These are phyloP conservation scores for Phytophthora pinifolia DNA, from an alignment of 352 stramenopile species.

Conservation along the genomic window DNA sequence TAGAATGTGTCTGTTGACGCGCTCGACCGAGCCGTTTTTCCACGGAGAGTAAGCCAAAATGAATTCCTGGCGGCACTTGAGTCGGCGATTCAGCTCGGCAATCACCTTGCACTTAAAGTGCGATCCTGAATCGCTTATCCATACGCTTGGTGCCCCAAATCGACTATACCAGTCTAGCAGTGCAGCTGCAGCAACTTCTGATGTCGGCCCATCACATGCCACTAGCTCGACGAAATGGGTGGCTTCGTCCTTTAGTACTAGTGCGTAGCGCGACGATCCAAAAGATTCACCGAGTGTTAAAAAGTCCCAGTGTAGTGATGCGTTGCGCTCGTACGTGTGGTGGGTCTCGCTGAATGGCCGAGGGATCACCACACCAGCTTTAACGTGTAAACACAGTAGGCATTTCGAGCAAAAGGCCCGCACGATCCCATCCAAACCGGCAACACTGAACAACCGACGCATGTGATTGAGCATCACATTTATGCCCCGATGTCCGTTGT, in stretches of 20 bases:
- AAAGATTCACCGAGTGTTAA: conserved; percentile 12
- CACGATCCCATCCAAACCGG: conserved; percentile 3
- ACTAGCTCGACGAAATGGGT: conserved; percentile 11
- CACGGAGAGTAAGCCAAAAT: neutral
- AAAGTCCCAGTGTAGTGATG: conserved; percentile 12
- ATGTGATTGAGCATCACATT: conserved; percentile 16
- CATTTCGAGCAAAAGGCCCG: conserved; percentile 11
- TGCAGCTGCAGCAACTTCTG: neutral
- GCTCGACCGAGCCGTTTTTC: too few species aligned
- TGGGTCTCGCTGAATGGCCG: conserved; percentile 16
- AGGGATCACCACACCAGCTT: conserved; percentile 6
- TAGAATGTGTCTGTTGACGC: neutral
- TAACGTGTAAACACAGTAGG: conserved; percentile 20
- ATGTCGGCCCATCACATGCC: conserved; percentile 2
- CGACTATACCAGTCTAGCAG: conserved; percentile 4
- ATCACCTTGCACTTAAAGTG: conserved; percentile 6
- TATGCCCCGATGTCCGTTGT: conserved; percentile 8
- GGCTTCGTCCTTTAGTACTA: conserved; percentile 16
- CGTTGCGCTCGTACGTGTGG: conserved; percentile 10
- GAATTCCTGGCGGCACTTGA: neutral
- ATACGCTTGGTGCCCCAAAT: neutral
- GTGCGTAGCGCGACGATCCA: conserved; percentile 4
- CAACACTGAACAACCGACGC: conserved; percentile 9
- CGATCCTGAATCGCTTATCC: neutral
- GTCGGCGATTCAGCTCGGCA: neutral